Base-by-base conservation (phyloP, 768 basidiomycete genomes). In the Leucocoprinus leucothites region DNA sequence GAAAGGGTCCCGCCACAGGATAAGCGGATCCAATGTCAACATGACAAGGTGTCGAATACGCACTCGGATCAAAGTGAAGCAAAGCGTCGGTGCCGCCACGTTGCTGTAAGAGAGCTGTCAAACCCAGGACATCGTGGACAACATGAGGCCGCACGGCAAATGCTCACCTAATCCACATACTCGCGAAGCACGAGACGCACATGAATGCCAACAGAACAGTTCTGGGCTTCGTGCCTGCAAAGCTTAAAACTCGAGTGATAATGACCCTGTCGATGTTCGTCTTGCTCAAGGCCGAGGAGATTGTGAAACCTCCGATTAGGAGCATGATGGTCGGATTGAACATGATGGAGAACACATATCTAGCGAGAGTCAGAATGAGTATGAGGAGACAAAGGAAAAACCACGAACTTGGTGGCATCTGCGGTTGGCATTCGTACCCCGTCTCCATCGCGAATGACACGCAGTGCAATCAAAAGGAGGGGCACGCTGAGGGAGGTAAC, bases 271-370 rank as follows among this genome's bases (percentile, higher is more conserved):
- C 97, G 58, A 98, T 93, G 59, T 89, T 89, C 4, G 95, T 95
- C 75, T 98, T 98, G 73, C 89, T 91, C 21, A 99, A 74, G 0
- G 95, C 97, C 9, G 95, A 94, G 0, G 97, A 94, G 59, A 98
- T 96, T 8, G 96, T 98, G 78, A 98, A 96, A 26, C 97, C 96
- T 9, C 94, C 94, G 60, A 96, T 92, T 48, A 98, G 86, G 34
- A 99, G 89, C 92, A 98, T 96, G 70, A 99, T 97, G 0, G 95
- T 99, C 0, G 94, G 92, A 0, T 91, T 91, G 71, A 99, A 98
- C 94, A 98, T 98, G 47, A 84, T 80, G 0, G 92, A 91, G 69
- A 98, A 98, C 54, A 98, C 82, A 67, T 80, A 93, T 72, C 93
- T 96, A 57, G 21, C 58, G 53, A 40, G 59, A 21, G 9, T 14